A percentile compares a stretch with the other conserved stretches of the same genome.
Evolutionary conservation across 2,329 filamentous ascomycete species (phyloP).

Genomic region (Nothopassalora personata): DNA sequence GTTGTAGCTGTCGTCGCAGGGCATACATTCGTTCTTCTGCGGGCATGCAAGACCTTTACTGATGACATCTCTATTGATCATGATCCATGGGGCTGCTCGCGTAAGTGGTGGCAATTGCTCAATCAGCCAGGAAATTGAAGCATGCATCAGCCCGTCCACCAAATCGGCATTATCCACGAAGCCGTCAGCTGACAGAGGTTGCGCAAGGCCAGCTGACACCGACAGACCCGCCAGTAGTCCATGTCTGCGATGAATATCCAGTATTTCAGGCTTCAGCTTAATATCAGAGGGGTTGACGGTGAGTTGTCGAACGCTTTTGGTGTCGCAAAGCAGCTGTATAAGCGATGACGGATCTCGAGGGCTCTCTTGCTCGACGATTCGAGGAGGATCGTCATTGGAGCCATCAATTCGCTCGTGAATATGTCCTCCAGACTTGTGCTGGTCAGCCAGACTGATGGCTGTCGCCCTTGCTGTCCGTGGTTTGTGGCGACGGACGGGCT

Average conservation of each 20-base stretch:
- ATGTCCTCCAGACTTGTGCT: slow-evolving; percentile 64
- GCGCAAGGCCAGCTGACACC: background rate
- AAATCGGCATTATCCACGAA: slow-evolving; percentile 8
- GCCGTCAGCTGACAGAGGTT: background rate
- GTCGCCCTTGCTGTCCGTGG: slow-evolving; percentile 72
- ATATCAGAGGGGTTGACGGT: background rate
- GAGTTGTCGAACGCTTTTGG: slow-evolving; percentile 6
- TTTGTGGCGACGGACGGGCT: slow-evolving; percentile 70
- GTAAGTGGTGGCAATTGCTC: slow-evolving; percentile 2
- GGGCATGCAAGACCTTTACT: slow-evolving; percentile 17
- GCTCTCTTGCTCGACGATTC: background rate
- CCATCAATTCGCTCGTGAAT: slow-evolving; percentile 52
- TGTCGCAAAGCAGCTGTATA: slow-evolving; percentile 49
- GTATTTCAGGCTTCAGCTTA: background rate
- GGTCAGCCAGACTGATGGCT: slow-evolving; percentile 69
- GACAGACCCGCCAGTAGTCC: background rate
- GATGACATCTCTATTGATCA: slow-evolving; percentile 16
- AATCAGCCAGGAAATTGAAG: slow-evolving; percentile 9
- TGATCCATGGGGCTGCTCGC: slow-evolving; percentile 10
- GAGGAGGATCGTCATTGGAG: background rate
- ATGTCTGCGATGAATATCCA: slow-evolving; percentile 5
- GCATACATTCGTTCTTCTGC: slow-evolving; percentile 9
- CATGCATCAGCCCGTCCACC: slow-evolving; percentile 3
- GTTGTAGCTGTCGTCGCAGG: slow-evolving; percentile 13
- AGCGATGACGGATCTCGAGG: slow-evolving; percentile 53